A percentile compares a stretch with the other conserved stretches of the same genome.
phyloP scores from a whole-genome alignment of 305 asterid species.

The Fraxinus sp. region DNA sequence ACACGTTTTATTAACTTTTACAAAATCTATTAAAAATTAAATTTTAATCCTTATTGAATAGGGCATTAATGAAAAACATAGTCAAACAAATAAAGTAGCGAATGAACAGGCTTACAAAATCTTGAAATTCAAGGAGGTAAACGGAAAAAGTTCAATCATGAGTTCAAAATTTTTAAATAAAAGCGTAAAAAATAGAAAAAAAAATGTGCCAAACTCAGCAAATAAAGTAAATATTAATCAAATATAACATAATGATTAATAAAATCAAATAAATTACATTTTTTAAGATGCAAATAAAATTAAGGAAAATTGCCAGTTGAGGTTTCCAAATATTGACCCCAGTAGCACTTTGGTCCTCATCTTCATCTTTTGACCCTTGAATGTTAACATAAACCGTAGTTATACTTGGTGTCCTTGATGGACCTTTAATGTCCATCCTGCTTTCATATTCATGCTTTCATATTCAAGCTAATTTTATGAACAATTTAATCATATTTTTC shows the following conservation, averaged over 20 bases:
- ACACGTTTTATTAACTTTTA: too few species aligned
- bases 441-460: background rate
- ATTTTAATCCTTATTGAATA: too few species aligned
- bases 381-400: background rate
- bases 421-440: background rate
- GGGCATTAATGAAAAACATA: background rate
- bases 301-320: background rate
- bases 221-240: background rate
- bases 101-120: background rate
- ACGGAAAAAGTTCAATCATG: background rate
- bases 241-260: background rate
- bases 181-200: background rate
- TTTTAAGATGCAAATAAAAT: too few species aligned
- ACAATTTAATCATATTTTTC: too few species aligned
- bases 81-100: background rate
- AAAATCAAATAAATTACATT: background rate
- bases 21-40: too few species aligned
- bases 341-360: background rate
- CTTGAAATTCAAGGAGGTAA: background rate
- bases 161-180: background rate
- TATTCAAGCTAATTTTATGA: background rate
- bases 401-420: background rate
- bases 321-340: background rate
- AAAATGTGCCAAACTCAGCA: background rate
- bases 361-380: background rate